These are phyloP conservation scores for Corchorus capsularis DNA, from an alignment of 345 rosid genomes.

Conservation along the genomic window DNA sequence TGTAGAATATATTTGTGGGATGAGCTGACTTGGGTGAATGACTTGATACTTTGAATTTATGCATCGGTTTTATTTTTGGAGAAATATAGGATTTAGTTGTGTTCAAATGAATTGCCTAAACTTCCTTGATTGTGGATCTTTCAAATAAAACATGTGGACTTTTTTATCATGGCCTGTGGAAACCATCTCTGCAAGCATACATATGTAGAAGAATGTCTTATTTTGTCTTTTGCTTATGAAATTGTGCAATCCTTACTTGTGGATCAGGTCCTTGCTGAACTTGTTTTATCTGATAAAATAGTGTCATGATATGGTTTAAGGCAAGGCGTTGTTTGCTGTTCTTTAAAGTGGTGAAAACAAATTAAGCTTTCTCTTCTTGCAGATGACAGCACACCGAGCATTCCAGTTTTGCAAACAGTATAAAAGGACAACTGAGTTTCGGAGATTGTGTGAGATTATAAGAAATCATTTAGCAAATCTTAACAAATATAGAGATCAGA, in stretches of 20 bases:
- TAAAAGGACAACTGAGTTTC: conserved; percentile 90
- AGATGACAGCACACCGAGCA: conserved; percentile 99
- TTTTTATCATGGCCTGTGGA: neutral
- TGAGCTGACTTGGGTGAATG: neutral
- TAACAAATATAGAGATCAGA: conserved; percentile 94
- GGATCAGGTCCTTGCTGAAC: neutral
- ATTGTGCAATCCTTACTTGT: neutral
- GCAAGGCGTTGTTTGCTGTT: neutral
- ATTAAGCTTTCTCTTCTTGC: conserved; percentile 23
- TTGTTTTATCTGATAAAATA: neutral
- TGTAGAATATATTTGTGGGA: neutral
- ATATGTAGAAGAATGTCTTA: neutral
- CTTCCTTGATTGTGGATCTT: neutral
- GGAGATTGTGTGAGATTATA: conserved; percentile 94
- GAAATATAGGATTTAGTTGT: neutral
- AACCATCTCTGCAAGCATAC: neutral
- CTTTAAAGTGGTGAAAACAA: neutral
- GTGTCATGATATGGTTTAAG: neutral
- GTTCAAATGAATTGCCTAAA: neutral
- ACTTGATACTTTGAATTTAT: neutral
- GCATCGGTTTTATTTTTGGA: neutral
- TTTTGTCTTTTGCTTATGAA: neutral
- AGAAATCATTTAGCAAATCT: conserved; percentile 91
- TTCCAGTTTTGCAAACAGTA: conserved; percentile 98
- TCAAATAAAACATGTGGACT: neutral